Conservation (phyloP, 2,329 filamentous ascomycete genomes). For the Fusarium irregulare region DNA sequence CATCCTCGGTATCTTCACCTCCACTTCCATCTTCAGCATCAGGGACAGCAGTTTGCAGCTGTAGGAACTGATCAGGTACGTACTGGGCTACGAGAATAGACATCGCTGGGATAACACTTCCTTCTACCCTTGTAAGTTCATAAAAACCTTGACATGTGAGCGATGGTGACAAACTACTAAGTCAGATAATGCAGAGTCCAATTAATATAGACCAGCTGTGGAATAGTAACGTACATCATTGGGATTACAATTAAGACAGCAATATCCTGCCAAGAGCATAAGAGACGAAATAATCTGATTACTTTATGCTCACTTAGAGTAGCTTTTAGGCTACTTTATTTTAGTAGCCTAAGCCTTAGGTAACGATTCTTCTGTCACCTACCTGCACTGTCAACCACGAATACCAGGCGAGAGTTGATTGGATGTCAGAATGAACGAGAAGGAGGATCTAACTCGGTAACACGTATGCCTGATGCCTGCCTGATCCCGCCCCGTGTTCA, state of each 20-base stretch:
- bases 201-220: too few species aligned
- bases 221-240: too few species aligned
- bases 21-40: not conserved
- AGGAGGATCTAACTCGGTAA: too few species aligned
- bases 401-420: not conserved
- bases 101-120: too few species aligned
- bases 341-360: not conserved
- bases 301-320: not conserved
- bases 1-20: not conserved
- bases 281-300: not conserved
- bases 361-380: not conserved
- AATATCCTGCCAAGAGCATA: not conserved
- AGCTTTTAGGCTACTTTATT: not conserved
- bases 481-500: not conserved
- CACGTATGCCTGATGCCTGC: not conserved
- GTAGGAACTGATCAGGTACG: constrained; percentile 10
- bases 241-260: too few species aligned
- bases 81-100: too few species aligned
- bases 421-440: not conserved
- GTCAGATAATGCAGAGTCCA: too few species aligned
- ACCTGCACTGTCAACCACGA: not conserved
- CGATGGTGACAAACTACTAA: too few species aligned
- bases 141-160: too few species aligned
- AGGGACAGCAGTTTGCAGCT: constrained; percentile 4
- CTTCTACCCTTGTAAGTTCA: too few species aligned